Evolutionary conservation across 176 grass and related monocot species (phyloP).

Genomic region (Rhynchospora tenuis): DNA sequence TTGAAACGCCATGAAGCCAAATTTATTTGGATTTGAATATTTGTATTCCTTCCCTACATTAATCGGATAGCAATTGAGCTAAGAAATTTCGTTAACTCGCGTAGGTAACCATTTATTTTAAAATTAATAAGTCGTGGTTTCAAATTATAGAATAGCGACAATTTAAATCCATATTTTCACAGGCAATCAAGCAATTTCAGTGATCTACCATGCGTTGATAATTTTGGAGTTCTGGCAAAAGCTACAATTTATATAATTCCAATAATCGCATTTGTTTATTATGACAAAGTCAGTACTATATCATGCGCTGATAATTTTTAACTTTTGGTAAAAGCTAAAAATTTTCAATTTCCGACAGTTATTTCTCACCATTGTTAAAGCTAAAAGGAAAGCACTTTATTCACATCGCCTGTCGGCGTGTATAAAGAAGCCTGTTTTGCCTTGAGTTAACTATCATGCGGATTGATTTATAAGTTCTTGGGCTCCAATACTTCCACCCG

Average conservation of each 20-base stretch:
- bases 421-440: conserved; percentile 23
- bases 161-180: not conserved
- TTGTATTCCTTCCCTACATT: not conserved
- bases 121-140: not conserved
- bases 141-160: not conserved
- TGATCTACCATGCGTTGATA: not conserved
- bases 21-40: not conserved
- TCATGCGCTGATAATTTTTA: conserved; percentile 15
- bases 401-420: conserved; percentile 17
- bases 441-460: conserved; percentile 21
- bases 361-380: conserved; percentile 5
- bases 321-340: conserved; percentile 10
- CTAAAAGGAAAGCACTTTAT: conserved; percentile 13
- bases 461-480: not conserved
- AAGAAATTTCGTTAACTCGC: too few relatives aligned
- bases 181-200: not conserved
- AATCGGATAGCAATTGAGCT: not conserved
- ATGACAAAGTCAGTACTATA: not conserved
- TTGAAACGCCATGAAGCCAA: not conserved
- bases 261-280: not conserved
- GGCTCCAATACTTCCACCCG: not conserved
- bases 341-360: conserved; percentile 6
- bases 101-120: not conserved
- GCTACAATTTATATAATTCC: not conserved
- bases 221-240: not conserved